Percentiles rank a stretch among this genome's conserved stretches.
phyloP scores from a whole-genome alignment of 192 early-diverging fungal species.

The Chytriomyces sp. region DNA sequence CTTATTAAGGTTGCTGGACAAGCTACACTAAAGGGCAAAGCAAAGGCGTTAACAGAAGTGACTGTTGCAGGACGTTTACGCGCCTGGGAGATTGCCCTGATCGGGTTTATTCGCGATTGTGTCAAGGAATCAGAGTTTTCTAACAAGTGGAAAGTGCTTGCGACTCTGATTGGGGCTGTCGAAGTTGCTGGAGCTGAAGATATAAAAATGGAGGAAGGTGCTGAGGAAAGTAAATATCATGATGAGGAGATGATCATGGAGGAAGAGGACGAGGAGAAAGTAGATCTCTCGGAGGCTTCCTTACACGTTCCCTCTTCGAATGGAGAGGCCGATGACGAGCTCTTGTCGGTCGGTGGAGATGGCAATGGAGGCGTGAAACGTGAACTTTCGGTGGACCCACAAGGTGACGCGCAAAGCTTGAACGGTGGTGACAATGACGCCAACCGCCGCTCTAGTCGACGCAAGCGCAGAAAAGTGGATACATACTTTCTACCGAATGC shows the following conservation, averaged over 20 bases:
- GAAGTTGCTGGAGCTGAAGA: constrained; percentile 43
- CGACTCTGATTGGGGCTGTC: constrained; percentile 17
- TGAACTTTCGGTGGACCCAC: not conserved
- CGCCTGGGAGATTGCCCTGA: constrained; percentile 56
- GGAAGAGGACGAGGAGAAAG: constrained; percentile 18
- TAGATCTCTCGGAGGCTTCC: not conserved
- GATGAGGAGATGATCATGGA: constrained; percentile 69
- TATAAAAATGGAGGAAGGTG: constrained; percentile 67
- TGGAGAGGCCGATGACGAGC: too few relatives aligned
- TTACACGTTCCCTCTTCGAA: not conserved
- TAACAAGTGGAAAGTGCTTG: constrained; percentile 39
- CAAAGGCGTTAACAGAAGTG: not conserved
- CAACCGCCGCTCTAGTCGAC: constrained; percentile 30
- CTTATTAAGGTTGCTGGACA: not conserved
- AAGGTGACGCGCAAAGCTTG: too few relatives aligned
- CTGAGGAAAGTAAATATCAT: constrained; percentile 74
- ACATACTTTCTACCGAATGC: not conserved
- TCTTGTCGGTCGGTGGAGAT: not conserved
- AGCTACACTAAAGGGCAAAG: not conserved
- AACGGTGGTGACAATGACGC: too few relatives aligned
- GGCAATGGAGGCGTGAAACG: not conserved
- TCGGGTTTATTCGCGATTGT: constrained; percentile 49
- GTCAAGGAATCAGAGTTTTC: constrained; percentile 7
- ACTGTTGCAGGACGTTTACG: constrained; percentile 33
- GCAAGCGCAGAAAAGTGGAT: constrained; percentile 23